Evolutionary conservation across 2,329 filamentous ascomycete species (phyloP).

Genomic region (Alternaria dauci): DNA sequence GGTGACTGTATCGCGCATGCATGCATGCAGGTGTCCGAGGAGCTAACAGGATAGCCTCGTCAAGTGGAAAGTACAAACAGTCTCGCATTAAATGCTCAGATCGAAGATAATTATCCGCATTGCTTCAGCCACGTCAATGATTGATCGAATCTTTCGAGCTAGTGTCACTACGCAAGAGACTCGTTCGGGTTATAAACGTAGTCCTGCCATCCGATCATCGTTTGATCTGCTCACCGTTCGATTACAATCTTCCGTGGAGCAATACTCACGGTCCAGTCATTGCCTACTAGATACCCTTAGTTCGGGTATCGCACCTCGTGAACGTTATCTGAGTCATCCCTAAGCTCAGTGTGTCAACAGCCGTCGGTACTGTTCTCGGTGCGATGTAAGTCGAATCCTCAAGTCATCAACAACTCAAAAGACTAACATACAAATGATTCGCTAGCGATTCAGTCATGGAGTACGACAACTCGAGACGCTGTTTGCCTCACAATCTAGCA

Average conservation of each 20-base stretch:
- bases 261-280: constrained; percentile 5
- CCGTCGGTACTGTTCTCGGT: not conserved
- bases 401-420: not conserved
- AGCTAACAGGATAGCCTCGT: not conserved
- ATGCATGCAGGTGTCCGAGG: constrained; percentile 17
- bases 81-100: not conserved
- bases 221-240: constrained; percentile 15
- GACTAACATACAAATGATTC: constrained; percentile 4
- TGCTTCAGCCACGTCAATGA: constrained; percentile 15
- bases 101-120: constrained; percentile 5
- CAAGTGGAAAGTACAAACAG: constrained; percentile 14
- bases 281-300: not conserved
- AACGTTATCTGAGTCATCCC: not conserved
- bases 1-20: constrained; percentile 6
- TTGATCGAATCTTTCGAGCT: not conserved
- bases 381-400: not conserved
- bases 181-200: constrained; percentile 30
- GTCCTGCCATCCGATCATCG: constrained; percentile 11
- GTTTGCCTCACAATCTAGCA: constrained; percentile 24
- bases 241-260: constrained; percentile 3
- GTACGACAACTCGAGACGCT: constrained; percentile 24
- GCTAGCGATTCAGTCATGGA: constrained; percentile 23
- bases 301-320: not conserved
- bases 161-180: constrained; percentile 3
- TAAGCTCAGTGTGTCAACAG: not conserved